Percentiles rank a stretch among this genome's conserved stretches.
Evolutionary conservation across 768 basidiomycete species (phyloP).

Genomic region (Amyloporia xantha): DNA sequence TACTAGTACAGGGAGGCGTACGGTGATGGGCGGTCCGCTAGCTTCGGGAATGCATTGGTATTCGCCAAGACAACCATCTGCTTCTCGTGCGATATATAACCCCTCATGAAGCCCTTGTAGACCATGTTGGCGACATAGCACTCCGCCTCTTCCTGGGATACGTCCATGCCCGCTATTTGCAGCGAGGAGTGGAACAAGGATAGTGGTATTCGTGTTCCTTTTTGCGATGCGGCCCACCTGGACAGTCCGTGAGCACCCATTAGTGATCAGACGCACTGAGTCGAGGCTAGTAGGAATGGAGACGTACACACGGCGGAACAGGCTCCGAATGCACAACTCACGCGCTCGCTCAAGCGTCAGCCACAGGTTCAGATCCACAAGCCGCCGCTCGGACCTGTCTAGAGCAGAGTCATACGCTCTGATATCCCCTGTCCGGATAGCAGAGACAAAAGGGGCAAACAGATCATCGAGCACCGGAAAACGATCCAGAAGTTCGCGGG

Average conservation of each 20-base stretch:
- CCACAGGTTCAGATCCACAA: constrained; percentile 85
- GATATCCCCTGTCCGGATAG: constrained; percentile 74
- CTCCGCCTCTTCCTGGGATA: constrained; percentile 79
- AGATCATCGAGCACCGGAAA: constrained; percentile 70
- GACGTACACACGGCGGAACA: constrained; percentile 74
- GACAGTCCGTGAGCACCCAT: neutral
- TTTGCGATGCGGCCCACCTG: constrained; percentile 78
- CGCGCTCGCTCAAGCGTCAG: constrained; percentile 83
- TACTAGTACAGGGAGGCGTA: constrained; percentile 26
- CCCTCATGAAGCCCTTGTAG: constrained; percentile 85
- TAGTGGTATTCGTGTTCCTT: constrained; percentile 73
- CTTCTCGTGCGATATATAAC: constrained; percentile 95
- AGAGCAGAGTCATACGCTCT: constrained; percentile 76
- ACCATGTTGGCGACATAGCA: constrained; percentile 95
- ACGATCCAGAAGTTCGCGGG: constrained; percentile 56
- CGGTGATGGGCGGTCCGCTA: constrained; percentile 56
- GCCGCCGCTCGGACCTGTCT: constrained; percentile 56
- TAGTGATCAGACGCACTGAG: too few species aligned
- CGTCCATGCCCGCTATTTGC: constrained; percentile 60
- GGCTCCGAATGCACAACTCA: constrained; percentile 76
- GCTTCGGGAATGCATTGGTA: constrained; percentile 72
- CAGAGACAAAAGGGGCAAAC: constrained; percentile 74
- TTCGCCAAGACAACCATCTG: constrained; percentile 88
- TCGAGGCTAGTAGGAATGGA: neutral
- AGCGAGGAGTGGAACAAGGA: constrained; percentile 76